Evolutionary conservation across 2,329 filamentous ascomycete genomes (phyloP), one percentile per base, ranked within the genome.

Genomic region (Pseudogymnoascus sp.): DNA sequence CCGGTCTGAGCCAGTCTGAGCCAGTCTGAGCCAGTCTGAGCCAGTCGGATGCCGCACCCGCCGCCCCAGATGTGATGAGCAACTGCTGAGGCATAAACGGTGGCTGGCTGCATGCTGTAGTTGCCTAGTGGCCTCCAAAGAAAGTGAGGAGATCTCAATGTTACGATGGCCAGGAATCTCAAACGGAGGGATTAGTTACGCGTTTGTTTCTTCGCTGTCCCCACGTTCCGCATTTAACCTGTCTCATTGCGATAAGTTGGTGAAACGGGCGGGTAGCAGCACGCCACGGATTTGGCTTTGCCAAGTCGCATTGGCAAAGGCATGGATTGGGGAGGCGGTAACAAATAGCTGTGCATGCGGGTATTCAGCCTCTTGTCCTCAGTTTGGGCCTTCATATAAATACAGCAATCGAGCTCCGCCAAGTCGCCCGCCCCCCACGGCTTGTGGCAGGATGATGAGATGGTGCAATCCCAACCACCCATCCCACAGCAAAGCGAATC

Each of bases 221-320:
- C 45, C 10, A 26, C 26, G 5, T 19, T 26, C 45, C 26, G 26
- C 28, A 18, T 30, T 52, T 52, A 52, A 52, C 45, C 41, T 52
- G 41, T 26, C 45, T 52, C 45, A 52, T 52, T 30, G n/a, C 45
- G 45, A 52, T 26, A 52, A 52, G 45, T 30, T n/a, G 15, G 45
- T 4, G 9, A 30, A 52, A 52, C 26, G 45, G 45, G 45, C 26
- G 45, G 45, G 45, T 52, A 30, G 45, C 23, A 26, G 45, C 23
- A 30, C 45, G n/a, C n/a, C 26, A 30, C 5, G 8, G n/a, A 52
- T 7, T 52, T 52, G 45, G n/a, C 23, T 52, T 18, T 52, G n/a
- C 9, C n/a, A 52, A 52, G 23, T 26, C 13, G 41, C 23, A 52
- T 52, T 52, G 41, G 41, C 41, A 30, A 52, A 52, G 41, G 41